Base-by-base conservation (phyloP, 768 basidiomycete species). In the Rhizopogon vesiculosus region DNA sequence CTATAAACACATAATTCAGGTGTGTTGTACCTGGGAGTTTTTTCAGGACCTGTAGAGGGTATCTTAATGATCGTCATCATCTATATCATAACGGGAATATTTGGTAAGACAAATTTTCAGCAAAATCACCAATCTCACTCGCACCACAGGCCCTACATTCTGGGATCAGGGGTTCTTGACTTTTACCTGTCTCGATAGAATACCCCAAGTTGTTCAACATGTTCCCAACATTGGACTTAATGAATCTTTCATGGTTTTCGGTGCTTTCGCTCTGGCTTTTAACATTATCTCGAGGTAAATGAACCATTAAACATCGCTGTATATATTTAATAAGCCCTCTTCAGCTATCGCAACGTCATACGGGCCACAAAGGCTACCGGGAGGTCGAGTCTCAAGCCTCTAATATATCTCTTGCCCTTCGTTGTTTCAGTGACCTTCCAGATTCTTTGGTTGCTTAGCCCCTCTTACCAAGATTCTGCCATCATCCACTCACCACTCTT, bases 11-110 rank as follows among this genome's bases (percentile, higher is more conserved):
- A 51, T 38, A 6, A 40, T 46, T 3, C 56, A 87, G 91, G 95
- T 28, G 86, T 89, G 60, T 76, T 98, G 15, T 99, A 86, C 76
- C 86, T 99, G 16, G 93, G 91, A 8, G 82, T 87, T 35, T 96
- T 96, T 71, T 96, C 93, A 15, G 96, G 97, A 0, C 96, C 97
- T 0, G 91, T 98, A 2, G 97, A 98, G 69, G 97, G 97, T 7
- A 96, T 98, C 61, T 74, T 99, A 38, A 80, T 98, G 70, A 87
- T 98, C 54, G 76, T 87, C 28, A 67, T 62, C 8, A 85, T 98
- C 53, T 98, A 87, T 73, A 60, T 85, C 31, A 74, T 96, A 51
- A 87, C 89, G 12, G 95, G 93, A 0, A 69, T 89, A 51, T 86
- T 78, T 62, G 91, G 91, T 84, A 58, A 45, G 78, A 66, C 3